phyloP scores from a whole-genome alignment of 169 alveolate genomes.

The Fabrea salina region DNA sequence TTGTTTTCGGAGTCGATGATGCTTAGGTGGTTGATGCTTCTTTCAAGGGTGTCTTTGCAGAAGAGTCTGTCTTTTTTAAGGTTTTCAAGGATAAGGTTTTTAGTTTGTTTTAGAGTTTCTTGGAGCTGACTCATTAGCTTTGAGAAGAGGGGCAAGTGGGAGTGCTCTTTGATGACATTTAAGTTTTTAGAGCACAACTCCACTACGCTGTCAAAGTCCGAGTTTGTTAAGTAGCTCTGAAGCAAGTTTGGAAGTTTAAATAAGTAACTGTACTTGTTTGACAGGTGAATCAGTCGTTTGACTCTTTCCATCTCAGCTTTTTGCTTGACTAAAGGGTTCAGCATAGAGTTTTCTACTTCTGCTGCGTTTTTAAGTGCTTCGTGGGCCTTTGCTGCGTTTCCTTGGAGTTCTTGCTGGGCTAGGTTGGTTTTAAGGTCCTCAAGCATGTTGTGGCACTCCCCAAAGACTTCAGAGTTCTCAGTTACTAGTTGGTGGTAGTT shows the following conservation, averaged over 20 bases:
- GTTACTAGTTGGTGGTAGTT: not conserved
- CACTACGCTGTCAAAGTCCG: constrained; percentile 1
- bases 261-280: not conserved
- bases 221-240: not conserved
- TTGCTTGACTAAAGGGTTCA: not conserved
- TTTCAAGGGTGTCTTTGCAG: not conserved
- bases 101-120: not conserved
- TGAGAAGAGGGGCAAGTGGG: constrained; percentile 15
- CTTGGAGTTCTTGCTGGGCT: not conserved
- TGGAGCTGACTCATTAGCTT: not conserved
- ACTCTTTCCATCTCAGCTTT: constrained; percentile 24
- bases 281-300: constrained; percentile 6
- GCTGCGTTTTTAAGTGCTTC: not conserved
- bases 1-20: not conserved
- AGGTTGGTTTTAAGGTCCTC: not conserved
- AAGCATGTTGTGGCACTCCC: not conserved
- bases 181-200: not conserved
- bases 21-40: not conserved
- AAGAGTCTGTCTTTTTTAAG: not conserved
- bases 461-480: constrained; percentile 2
- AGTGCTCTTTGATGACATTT: not conserved
- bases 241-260: not conserved
- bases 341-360: not conserved
- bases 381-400: not conserved
- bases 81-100: not conserved